Percentiles rank a stretch among this genome's conserved stretches.
These are phyloP conservation scores for Rubroboletus pulcherrimus DNA, from an alignment of 768 basidiomycete genomes.

Conservation along the genomic window DNA sequence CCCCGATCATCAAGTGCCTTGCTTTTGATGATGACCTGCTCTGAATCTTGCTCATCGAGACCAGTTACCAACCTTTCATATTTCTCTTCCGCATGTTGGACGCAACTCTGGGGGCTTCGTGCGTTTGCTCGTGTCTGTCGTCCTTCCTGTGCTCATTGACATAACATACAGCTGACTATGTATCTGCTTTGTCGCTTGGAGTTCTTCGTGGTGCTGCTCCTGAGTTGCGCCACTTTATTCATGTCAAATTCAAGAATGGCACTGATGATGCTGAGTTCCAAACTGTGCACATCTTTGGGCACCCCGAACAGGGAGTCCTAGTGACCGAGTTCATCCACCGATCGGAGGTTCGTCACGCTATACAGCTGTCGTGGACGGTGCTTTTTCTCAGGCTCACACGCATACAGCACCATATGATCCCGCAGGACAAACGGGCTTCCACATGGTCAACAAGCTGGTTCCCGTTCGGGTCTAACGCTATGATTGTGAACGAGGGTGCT, in stretches of 20 bases:
- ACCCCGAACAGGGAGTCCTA: slow-evolving; percentile 62
- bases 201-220: slow-evolving; percentile 70
- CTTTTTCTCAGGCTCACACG: background rate
- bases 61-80: slow-evolving; percentile 77
- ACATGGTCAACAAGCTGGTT: slow-evolving; percentile 34
- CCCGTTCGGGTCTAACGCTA: slow-evolving; percentile 14
- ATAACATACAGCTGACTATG: slow-evolving; percentile 54
- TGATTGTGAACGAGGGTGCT: background rate
- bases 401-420: slow-evolving; percentile 28
- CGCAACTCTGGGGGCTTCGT: slow-evolving; percentile 60
- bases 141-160: too few relatives aligned
- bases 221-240: slow-evolving; percentile 73
- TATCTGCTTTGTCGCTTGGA: slow-evolving; percentile 71
- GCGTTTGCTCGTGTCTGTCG: too few relatives aligned
- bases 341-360: slow-evolving; percentile 52
- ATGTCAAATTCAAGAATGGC: slow-evolving; percentile 81
- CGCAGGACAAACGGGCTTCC: slow-evolving; percentile 38
- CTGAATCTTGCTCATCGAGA: slow-evolving; percentile 70
- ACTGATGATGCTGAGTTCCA: slow-evolving; percentile 52
- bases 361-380: background rate
- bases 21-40: slow-evolving; percentile 74
- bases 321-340: slow-evolving; percentile 82
- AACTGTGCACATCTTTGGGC: slow-evolving; percentile 66
- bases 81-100: slow-evolving; percentile 78
- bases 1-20: slow-evolving; percentile 68